phyloP scores from a whole-genome alignment of 768 basidiomycete species.

The Leccinum rimulosum region DNA sequence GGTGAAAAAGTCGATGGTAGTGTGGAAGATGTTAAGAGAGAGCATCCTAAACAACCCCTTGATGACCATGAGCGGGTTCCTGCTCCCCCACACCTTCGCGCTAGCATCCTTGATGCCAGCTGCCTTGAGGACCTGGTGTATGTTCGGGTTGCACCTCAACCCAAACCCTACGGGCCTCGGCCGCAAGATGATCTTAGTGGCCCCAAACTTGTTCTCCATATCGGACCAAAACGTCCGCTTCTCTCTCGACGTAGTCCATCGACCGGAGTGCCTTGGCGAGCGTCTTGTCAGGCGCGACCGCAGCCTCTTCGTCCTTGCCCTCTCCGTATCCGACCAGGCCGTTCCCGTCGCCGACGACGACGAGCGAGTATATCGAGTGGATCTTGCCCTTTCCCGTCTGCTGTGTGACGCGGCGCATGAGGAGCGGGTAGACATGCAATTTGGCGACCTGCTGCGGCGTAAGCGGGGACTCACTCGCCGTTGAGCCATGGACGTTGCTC shows the following conservation, averaged over 20 bases:
- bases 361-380: constrained; percentile 54
- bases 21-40: not conserved
- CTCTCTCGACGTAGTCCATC: constrained; percentile 92
- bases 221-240: constrained; percentile 94
- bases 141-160: constrained; percentile 79
- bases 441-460: constrained; percentile 24
- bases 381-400: constrained; percentile 96
- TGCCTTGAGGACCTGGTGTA: constrained; percentile 88
- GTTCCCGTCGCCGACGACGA: constrained; percentile 79
- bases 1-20: not conserved
- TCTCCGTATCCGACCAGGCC: constrained; percentile 83
- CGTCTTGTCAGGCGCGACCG: constrained; percentile 57
- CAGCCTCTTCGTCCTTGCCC: constrained; percentile 64
- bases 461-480: constrained; percentile 18
- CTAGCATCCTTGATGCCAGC: constrained; percentile 95
- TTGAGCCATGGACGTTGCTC: constrained; percentile 12
- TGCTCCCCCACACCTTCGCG: constrained; percentile 92
- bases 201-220: constrained; percentile 79
- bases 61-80: constrained; percentile 73
- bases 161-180: constrained; percentile 91
- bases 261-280: constrained; percentile 70
- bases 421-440: constrained; percentile 40
- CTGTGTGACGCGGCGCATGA: constrained; percentile 64
- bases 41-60: constrained; percentile 82
- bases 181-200: constrained; percentile 76